These are phyloP conservation scores for Boletus huronensis DNA, from an alignment of 768 basidiomycete species.

Conservation along the genomic window DNA sequence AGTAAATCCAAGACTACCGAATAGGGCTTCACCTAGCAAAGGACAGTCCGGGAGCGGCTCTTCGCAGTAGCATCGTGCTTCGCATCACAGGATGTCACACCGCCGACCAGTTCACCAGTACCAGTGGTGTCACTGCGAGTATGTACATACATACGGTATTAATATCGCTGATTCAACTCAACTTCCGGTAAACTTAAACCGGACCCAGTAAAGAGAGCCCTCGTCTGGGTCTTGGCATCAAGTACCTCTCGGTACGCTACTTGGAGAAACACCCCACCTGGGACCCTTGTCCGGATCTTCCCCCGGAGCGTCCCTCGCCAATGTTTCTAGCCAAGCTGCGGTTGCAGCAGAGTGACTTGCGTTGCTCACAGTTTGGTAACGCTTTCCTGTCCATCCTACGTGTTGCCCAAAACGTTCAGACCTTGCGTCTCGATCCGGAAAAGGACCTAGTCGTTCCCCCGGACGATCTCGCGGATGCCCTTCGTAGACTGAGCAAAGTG, in stretches of 20 bases:
- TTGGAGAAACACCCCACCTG: slow-evolving; percentile 5
- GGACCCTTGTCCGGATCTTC: not conserved
- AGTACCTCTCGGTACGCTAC: slow-evolving; percentile 5
- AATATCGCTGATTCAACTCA: too few species aligned
- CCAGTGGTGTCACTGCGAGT: too few species aligned
- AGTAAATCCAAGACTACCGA: too few species aligned
- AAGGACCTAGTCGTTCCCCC: not conserved
- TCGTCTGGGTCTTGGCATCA: slow-evolving; percentile 6
- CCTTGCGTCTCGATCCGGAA: not conserved
- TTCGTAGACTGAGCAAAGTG: not conserved
- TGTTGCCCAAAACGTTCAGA: not conserved
- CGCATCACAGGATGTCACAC: too few species aligned
- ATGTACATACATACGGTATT: too few species aligned
- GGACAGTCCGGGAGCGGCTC: too few species aligned
- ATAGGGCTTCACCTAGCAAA: too few species aligned
- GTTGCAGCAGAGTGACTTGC: not conserved
- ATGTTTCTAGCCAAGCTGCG: not conserved
- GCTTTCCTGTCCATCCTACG: slow-evolving; percentile 4
- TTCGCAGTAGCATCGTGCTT: too few species aligned
- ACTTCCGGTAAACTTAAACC: too few species aligned
- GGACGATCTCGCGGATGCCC: not conserved
- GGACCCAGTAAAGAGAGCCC: too few species aligned
- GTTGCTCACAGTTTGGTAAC: not conserved
- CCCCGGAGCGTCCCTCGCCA: not conserved
- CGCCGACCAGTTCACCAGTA: too few species aligned